Evolutionary conservation across 202 grass and related monocot genomes (phyloP), one percentile per base, ranked within the genome.

Genomic region (Setaria viridis): DNA sequence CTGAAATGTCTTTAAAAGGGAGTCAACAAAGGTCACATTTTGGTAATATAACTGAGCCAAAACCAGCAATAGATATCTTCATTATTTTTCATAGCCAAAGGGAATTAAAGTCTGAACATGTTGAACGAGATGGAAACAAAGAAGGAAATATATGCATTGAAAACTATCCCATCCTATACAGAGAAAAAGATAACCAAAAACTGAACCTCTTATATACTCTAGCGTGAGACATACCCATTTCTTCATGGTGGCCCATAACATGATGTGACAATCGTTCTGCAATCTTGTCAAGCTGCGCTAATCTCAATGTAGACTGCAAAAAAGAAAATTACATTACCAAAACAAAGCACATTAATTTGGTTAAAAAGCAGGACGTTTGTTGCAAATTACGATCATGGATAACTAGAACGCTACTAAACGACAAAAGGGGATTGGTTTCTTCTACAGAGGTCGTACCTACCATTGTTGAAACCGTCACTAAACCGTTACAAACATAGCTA

Each of bases 201-300:
- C 15, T 16, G 47, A 64, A 77, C 29, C 25, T 63, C 71, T 82
- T 64, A 15, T 69, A 74, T 73, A 75, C 15, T 87, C 60, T 62
- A 41, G 65, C 68, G 14, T 64, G 64, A 84, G 43, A 84, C 90
- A 85, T 94, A 93, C 97, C 97, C 97, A 99, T 99, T 91, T 97
- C 84, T 88, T 99, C 92, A 89, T 97, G 89, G 51, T 99, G 97
- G 58, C 93, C 90, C 97, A 97, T 94, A 85, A 99, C 97, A 97
- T 99, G 94, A 73, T 77, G 90, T 11, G 97, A 97, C 47, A 99
- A 85, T 17, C 87, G 90, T 82, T 99, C 97, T 33, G 94, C 85
- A 35, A 99, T 99, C 90, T 94, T 96, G 88, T 99, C 97, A 29
- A 99, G 94, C 54, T 99, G 97, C 3, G 89, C 92, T 80, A 99